Percentiles rank a stretch among this genome's conserved stretches.
Evolutionary conservation across 306 rosid genomes (phyloP).

Genomic region (Acacia crassicarpa): DNA sequence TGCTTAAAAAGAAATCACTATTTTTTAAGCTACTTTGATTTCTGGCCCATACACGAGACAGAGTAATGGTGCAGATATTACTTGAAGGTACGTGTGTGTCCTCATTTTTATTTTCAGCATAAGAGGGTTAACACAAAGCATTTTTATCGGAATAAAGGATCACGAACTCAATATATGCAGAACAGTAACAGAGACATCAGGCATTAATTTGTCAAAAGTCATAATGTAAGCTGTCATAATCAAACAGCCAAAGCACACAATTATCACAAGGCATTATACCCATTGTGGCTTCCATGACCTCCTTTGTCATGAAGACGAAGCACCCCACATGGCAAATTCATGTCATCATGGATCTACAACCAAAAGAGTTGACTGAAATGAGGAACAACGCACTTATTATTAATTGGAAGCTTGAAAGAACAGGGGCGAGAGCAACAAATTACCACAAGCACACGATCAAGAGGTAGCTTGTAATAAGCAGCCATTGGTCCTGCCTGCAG

Average conservation of each 20-base stretch:
- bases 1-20: background rate
- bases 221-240: conserved; percentile 10
- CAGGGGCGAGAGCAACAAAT: conserved; percentile 21
- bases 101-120: conserved; percentile 7
- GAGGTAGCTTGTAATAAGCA: conserved; percentile 95
- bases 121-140: conserved; percentile 9
- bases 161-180: conserved; percentile 3
- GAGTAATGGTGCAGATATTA: conserved; percentile 18
- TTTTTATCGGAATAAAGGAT: conserved; percentile 12
- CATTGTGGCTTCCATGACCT: conserved; percentile 85
- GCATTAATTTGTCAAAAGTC: conserved; percentile 16
- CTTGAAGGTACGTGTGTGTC: background rate
- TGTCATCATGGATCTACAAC: conserved; percentile 83
- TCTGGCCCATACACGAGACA: conserved; percentile 23
- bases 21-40: conserved; percentile 4
- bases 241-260: conserved; percentile 10
- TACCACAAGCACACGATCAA: conserved; percentile 89
- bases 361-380: background rate
- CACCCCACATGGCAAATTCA: conserved; percentile 91
- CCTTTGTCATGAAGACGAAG: conserved; percentile 82
- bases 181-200: background rate
- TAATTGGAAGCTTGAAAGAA: conserved; percentile 1
- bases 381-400: conserved; percentile 7
- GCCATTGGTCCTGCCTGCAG: conserved; percentile 85
- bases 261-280: conserved; percentile 44